Evolutionary conservation across 495 filamentous ascomycete genomes (phyloP).

Genomic region (Aspergillus olivimuriae): DNA sequence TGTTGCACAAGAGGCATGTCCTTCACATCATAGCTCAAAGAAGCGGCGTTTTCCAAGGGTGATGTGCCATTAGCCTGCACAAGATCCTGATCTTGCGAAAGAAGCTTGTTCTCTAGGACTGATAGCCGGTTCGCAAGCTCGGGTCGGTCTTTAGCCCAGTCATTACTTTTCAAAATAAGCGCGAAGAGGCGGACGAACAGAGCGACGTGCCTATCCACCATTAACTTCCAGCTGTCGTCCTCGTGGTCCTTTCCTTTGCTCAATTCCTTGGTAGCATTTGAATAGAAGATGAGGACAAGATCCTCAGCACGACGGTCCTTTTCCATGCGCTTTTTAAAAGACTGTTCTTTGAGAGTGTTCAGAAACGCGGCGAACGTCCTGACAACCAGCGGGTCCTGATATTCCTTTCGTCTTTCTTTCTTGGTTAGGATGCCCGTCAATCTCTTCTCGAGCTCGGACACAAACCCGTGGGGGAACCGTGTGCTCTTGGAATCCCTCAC

Average conservation of each 20-base stretch:
- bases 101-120: slow-evolving; percentile 85
- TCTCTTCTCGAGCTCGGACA: slow-evolving; percentile 61
- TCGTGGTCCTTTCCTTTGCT: slow-evolving; percentile 68
- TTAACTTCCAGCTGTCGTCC: slow-evolving; percentile 87
- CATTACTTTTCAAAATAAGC: slow-evolving; percentile 70
- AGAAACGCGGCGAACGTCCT: slow-evolving; percentile 76
- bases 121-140: slow-evolving; percentile 74
- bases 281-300: slow-evolving; percentile 81
- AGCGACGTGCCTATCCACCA: slow-evolving; percentile 92
- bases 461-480: slow-evolving; percentile 74
- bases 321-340: slow-evolving; percentile 72
- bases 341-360: slow-evolving; percentile 66
- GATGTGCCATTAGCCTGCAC: slow-evolving; percentile 47
- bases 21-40: slow-evolving; percentile 84
- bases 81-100: slow-evolving; percentile 92
- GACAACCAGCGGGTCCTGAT: slow-evolving; percentile 68
- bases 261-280: slow-evolving; percentile 83
- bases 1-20: slow-evolving; percentile 93
- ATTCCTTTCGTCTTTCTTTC: slow-evolving; percentile 70
- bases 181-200: slow-evolving; percentile 87
- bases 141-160: slow-evolving; percentile 70
- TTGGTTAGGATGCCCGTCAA: slow-evolving; percentile 61
- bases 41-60: slow-evolving; percentile 69
- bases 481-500: slow-evolving; percentile 70
- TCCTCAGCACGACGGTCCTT: slow-evolving; percentile 94